Base-by-base conservation (phyloP, 768 basidiomycete species). In the Leccinellum rugosiceps region DNA sequence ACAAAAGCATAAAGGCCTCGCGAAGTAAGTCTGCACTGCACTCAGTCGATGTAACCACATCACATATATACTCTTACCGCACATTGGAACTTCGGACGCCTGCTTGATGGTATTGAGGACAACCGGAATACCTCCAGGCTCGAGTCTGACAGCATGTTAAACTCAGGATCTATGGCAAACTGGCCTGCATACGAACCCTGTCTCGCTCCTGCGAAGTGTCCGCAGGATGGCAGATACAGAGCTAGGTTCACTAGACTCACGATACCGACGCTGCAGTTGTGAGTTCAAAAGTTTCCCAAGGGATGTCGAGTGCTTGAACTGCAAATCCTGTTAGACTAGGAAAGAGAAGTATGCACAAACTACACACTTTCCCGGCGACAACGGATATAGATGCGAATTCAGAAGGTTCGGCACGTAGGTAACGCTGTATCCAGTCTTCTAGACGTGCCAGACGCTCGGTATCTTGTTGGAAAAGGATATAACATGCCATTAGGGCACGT, bases 401-500 rank as follows among this genome's bases (percentile, higher is more conserved):
- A 44, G 47, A 43, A 32, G 65, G 62, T 0, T 62, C 58, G 6
- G 55, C 41, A 48, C 47, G 38, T 32, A 68, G 47, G 41, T 48
- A 53, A 51, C 32, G 61, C 17, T 50, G 58, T 31, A 68, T 35
- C 21, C 66, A 32, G 21, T 61, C 64, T 50, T 75, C 69, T 8
- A 83, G 74, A 43, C 72, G 72, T 41, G 72, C 71, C 47, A 88
- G 63, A 19, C 85, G 66, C 23, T 79, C 78, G 4, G 75, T 59
- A 31, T 84, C 80, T 44, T 72, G 67, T 47, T 57, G 67, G 11
- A 83, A 80, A 23, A 92, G 73, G 13, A 78, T 73, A 44, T 80
- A 76, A 60, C 83, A 81, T 2, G 84, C 85, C 32, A 84, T 71
- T 41, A 91, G 68, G 11, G 86, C 79, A 46, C 88, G 81, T 58